Evolutionary conservation across 1,139 yeast genomes (phyloP).

Genomic region (Sugiyamaella japonica): DNA sequence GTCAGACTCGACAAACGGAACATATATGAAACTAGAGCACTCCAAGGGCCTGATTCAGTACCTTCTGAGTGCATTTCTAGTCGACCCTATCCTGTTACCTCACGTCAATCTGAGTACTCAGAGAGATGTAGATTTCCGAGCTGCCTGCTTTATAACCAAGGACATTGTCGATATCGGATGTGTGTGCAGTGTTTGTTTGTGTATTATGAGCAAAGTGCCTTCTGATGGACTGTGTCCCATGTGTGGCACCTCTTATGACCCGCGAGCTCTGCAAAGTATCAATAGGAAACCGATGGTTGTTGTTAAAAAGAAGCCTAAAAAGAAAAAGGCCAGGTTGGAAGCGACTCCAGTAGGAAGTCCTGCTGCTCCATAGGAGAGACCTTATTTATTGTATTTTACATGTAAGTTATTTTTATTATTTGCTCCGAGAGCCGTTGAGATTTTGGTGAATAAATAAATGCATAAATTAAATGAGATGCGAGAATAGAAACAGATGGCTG

Average conservation of each 20-base stretch:
- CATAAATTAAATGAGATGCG: neutral
- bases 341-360: constrained; percentile 11
- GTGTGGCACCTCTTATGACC: constrained; percentile 61
- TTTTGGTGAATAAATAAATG: neutral
- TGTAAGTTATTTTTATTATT: neutral
- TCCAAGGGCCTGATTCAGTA: constrained; percentile 81
- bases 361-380: neutral
- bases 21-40: constrained; percentile 70
- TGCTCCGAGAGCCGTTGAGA: neutral
- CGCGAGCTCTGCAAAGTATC: constrained; percentile 56
- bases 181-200: constrained; percentile 93
- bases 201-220: constrained; percentile 55
- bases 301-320: constrained; percentile 46
- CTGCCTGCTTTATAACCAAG: constrained; percentile 90
- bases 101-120: constrained; percentile 80
- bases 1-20: constrained; percentile 91
- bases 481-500: too few relatives aligned
- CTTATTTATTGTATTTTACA: neutral
- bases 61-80: constrained; percentile 60
- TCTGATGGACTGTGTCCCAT: constrained; percentile 61
- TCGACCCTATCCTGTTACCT: constrained; percentile 79
- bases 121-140: constrained; percentile 86
- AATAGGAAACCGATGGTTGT: constrained; percentile 57
- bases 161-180: constrained; percentile 88
- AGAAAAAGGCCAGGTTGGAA: constrained; percentile 31